phyloP scores from a whole-genome alignment of 345 rosid genomes.

The Odontarrhena argentea region DNA sequence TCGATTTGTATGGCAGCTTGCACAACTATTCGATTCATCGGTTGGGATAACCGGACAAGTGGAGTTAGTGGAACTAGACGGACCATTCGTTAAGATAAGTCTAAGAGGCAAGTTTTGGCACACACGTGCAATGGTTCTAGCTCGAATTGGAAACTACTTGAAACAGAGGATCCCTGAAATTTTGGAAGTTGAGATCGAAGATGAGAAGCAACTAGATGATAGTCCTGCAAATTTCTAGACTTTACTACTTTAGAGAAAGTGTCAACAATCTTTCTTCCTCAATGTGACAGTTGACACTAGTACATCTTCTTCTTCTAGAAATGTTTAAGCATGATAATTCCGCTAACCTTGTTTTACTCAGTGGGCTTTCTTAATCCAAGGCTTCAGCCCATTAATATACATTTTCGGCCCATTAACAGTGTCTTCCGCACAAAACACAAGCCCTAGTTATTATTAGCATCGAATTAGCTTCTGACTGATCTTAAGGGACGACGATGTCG shows the following conservation, averaged over 20 bases:
- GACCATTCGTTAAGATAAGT: slow-evolving; percentile 85
- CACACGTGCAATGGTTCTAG: slow-evolving; percentile 69
- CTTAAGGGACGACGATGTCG: slow-evolving; percentile 26
- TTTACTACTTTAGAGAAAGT: slow-evolving; percentile 8
- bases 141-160: slow-evolving; percentile 84
- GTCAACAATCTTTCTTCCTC: not conserved
- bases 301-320: no score
- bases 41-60: slow-evolving; percentile 88
- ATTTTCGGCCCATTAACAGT: not conserved
- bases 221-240: slow-evolving; percentile 82
- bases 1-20: slow-evolving; percentile 52
- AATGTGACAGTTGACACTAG: slow-evolving; percentile 11
- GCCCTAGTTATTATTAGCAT: not conserved
- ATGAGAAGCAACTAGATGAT: slow-evolving; percentile 86
- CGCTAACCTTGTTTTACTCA: no score
- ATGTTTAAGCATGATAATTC: no score
- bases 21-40: slow-evolving; percentile 69
- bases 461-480: slow-evolving; percentile 5
- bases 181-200: slow-evolving; percentile 84
- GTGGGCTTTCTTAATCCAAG: no score
- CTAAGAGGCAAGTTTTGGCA: slow-evolving; percentile 94
- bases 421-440: not conserved
- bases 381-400: not conserved
- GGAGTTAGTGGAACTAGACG: slow-evolving; percentile 85
- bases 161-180: slow-evolving; percentile 98